Evolutionary conservation across 1,284 basidiomycete genomes (phyloP), one percentile per base, ranked within the genome.

Genomic region (Singerocomus inundabilis): DNA sequence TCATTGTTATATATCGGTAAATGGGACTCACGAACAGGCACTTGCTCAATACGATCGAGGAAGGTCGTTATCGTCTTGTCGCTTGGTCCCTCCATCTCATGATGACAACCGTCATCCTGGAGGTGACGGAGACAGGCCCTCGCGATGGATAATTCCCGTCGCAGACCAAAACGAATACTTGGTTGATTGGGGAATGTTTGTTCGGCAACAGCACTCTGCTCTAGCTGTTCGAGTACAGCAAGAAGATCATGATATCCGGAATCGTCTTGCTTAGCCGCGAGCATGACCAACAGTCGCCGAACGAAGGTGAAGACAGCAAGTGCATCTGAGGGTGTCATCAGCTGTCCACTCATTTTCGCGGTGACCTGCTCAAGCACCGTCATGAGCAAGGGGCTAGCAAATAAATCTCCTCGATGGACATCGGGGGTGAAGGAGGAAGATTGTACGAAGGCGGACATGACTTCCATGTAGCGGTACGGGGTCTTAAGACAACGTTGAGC

Each of bases 391-490:
- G 91, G 89, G 56, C 88, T 91, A 1, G 82, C 59, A 25, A 80
- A 55, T 64, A 59, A 5, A 59, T 60, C 35, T 41, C 28, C 29
- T 25, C 11, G 42, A 12, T 52, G 43, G 8, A 39, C 38, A 28
- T 55, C 29, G 11, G 39, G 11, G 5, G 30, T 31, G 4, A 42
- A 42, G 11, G 51, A 18, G 5, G 53, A 40, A 3, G 55, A 51
- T 42, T 54, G 53, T 4, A 49, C 49, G 5, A 57, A 51, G 57
- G 54, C 41, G 5, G 50, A 39, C 57, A 70, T 46, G 11, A 85
- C 83, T 61, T 98, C 94, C 48, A 96, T 77, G 64, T 97, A 98
- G 32, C 84, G 80, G 66, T 95, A 91, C 0, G 93, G 90, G 1
- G 86, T 89, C 70, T 91, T 93, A 55, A 86, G 63, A 57, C 87